These are phyloP conservation scores for Purshia tridentata DNA, from an alignment of 306 rosid genomes.

Conservation along the genomic window DNA sequence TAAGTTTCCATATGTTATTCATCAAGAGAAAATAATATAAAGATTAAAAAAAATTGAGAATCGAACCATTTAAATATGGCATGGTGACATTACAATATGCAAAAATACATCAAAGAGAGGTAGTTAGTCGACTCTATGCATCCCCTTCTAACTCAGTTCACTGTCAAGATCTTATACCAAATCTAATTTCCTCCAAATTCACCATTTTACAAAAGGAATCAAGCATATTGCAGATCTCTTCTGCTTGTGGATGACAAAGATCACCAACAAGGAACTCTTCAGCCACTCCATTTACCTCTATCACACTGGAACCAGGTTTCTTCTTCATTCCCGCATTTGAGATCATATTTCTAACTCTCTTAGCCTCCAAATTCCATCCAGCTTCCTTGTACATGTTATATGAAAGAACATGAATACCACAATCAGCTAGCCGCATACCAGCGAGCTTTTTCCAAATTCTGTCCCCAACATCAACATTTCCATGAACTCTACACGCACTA, in stretches of 20 bases:
- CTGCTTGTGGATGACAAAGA: constrained; percentile 66
- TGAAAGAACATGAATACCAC: constrained; percentile 70
- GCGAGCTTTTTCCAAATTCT: constrained; percentile 64
- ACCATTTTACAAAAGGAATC: constrained; percentile 37
- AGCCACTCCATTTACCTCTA: constrained; percentile 64
- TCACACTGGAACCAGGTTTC: constrained; percentile 80
- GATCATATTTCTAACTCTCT: constrained; percentile 51
- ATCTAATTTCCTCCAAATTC: constrained; percentile 17
- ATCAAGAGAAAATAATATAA: too few relatives aligned
- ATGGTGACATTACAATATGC: neutral
- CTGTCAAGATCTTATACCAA: too few relatives aligned
- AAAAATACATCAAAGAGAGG: neutral
- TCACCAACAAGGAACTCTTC: constrained; percentile 81
- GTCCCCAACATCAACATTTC: constrained; percentile 57
- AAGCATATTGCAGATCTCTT: constrained; percentile 54
- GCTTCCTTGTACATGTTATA: constrained; percentile 69
- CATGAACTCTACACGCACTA: constrained; percentile 71
- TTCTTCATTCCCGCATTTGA: constrained; percentile 56
- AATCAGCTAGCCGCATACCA: constrained; percentile 53
- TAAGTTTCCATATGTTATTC: too few relatives aligned
- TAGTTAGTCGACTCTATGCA: neutral
- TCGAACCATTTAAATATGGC: neutral
- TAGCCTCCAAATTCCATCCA: constrained; percentile 76
- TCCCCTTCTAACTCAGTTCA: too few relatives aligned
- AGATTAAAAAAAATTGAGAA: too few relatives aligned